These are phyloP conservation scores for Eucalyptus polybractea DNA, from an alignment of 345 rosid species.

Conservation along the genomic window DNA sequence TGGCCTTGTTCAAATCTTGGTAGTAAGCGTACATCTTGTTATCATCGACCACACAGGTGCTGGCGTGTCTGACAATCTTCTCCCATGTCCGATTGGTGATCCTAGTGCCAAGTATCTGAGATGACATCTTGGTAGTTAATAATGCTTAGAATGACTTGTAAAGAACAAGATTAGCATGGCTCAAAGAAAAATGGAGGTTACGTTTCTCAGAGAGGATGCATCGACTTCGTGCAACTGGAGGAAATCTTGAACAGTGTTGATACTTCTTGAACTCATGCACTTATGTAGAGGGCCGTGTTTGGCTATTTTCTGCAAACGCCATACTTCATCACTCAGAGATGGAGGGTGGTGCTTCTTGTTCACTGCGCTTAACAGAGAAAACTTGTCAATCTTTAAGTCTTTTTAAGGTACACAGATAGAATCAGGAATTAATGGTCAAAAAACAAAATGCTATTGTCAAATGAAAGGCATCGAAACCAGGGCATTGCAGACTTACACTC, in stretches of 20 bases:
- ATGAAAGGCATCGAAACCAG: background rate
- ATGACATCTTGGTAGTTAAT: no score
- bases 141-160: no score
- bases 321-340: conserved; percentile 5
- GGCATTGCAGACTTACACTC: conserved; percentile 7
- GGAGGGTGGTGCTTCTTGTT: conserved; percentile 33
- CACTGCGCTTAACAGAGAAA: background rate
- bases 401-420: background rate
- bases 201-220: background rate
- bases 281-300: conserved; percentile 11
- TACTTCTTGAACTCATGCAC: conserved; percentile 1
- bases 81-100: no score
- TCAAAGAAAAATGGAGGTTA: no score
- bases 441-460: background rate
- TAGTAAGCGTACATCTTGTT: no score
- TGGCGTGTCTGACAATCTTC: no score
- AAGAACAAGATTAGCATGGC: no score
- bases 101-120: no score
- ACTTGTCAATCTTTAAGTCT: background rate
- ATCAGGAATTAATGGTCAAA: background rate
- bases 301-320: conserved; percentile 29
- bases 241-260: conserved; percentile 7
- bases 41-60: no score
- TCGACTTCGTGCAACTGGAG: conserved; percentile 1
- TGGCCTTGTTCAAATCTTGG: no score